Evolutionary conservation across 78 protist genomes (phyloP), one percentile per base, ranked within the genome.

Genomic region (Monosiga brevicollis): DNA sequence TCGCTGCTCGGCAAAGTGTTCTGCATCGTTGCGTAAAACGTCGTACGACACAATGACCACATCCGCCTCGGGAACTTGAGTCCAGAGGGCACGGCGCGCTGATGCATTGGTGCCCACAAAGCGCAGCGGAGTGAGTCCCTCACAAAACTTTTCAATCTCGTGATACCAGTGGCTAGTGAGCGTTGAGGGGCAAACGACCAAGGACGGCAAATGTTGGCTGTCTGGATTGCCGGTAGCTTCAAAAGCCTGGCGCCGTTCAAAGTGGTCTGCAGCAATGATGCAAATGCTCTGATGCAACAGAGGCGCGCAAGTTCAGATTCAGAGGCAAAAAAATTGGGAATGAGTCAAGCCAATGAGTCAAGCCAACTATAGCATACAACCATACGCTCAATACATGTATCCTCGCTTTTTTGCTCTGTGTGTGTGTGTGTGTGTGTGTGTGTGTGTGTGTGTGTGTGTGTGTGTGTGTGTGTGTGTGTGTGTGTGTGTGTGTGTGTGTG

Each of bases 121-220:
- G 73, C 77, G 43, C 79, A 89, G 71, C 23, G 93, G 90, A 36
- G 34, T 25, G 77, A 92, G 39, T 39, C 62, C 72, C 3, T 32
- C 71, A 1, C 83, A 62, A 76, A 91, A 94, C 81, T 85, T 86
- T 22, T 75, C 81, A 34, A 94, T 90, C 80, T 94, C 97, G n/a
- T 73, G 70, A 37, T 37, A 32, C 99, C 99, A 97, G 85, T 97
- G 98, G 0, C 72, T 90, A 0, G 89, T 87, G 22, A 97, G 83
- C 0, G 97, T 92, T 1, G 99, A 6, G 9, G 99, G 99, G 79
- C 98, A 94, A 11, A 97, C 91, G 34, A 78, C 15, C 38, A 78
- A 73, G 26, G 62, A 0, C 49, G 76, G 75, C 83, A 37, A 11
- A 1, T 26, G 71, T 38, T 39, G 10, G 71, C 2, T 24, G 29